Evolutionary conservation across 805 yeast species (phyloP), one percentile per base, ranked within the genome.

Genomic region (Cyberlindnera petersonii): DNA sequence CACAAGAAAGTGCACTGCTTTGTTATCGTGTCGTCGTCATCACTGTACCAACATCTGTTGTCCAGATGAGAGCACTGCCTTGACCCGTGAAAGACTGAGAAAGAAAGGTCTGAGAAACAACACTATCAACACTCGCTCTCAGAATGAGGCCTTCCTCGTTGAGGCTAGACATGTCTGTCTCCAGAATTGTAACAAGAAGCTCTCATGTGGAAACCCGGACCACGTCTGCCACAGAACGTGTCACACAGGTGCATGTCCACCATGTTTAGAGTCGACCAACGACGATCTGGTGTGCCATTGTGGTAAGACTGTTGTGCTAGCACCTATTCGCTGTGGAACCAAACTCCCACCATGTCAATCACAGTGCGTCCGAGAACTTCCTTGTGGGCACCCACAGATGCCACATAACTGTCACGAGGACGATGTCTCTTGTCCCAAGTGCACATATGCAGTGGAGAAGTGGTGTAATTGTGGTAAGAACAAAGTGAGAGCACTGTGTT

Each of bases 301-400:
- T 65, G 95, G 95, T 3, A 69, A 72, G 46, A 86, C 95, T 0
- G 72, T 83, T 4, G 68, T 86, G 6, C 72, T 70, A 16, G 95
- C 95, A 0, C 96, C 96, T 0, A 86, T 86, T 9, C 65, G 95
- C 47, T 86, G 96, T 64, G 95, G 95, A 11, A 75, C 86, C 0
- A 67, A 61, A 31, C 56, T 84, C 24, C 82, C 82, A 4, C 69
- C 68, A 9, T 86, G 96, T 61, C 68, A 65, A 18, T 71, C 74
- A 43, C 87, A 75, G 45, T 86, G 96, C 59, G 60, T 65, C 4
- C 66, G 86, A 35, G 52, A 50, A 3, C 67, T 66, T 24, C 48
- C 59, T 0, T 86, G 96, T 69, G 95, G 91, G 0, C 96, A 86
- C 58, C 59, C 68, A 8, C 75, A 72, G 16, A 82, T 79, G 56